Conservation (phyloP, 768 basidiomycete species). For the Trametes cinnabarina region DNA sequence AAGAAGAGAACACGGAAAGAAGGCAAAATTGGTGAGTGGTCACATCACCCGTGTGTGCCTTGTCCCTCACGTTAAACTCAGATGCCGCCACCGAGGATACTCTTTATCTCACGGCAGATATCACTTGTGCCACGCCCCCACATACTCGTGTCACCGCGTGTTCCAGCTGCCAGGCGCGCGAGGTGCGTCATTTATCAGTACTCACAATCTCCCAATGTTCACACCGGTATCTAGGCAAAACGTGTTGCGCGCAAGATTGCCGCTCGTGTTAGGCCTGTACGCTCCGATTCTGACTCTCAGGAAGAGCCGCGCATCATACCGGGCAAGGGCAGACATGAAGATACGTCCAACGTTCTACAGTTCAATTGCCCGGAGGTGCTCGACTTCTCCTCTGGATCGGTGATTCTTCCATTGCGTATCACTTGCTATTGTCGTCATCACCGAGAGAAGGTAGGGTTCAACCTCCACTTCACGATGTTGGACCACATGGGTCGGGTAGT, state of each 20-base stretch:
- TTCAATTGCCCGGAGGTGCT: constrained; percentile 93
- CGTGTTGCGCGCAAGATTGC: constrained; percentile 88
- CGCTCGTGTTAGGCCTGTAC: constrained; percentile 73
- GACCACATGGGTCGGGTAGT: constrained; percentile 78
- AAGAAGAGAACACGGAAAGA: constrained; percentile 84
- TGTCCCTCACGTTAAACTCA: constrained; percentile 28
- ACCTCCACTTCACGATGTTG: constrained; percentile 82
- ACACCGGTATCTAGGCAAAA: constrained; percentile 58
- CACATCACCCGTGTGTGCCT: constrained; percentile 10
- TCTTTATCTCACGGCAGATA: constrained; percentile 66
- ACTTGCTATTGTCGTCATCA: constrained; percentile 99
- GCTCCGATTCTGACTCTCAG: constrained; percentile 69
- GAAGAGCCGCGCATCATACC: constrained; percentile 45
- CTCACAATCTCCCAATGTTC: constrained; percentile 7
- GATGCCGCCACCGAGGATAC: constrained; percentile 69
- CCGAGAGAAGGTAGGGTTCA: constrained; percentile 94
- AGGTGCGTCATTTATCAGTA: constrained; percentile 48
- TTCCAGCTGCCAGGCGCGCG: constrained; percentile 83
- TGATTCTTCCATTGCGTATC: constrained; percentile 88
- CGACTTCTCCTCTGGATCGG: constrained; percentile 85
- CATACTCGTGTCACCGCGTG: constrained; percentile 77
- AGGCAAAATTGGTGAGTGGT: constrained; percentile 66
- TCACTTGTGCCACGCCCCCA: constrained; percentile 81
- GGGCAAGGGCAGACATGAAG: constrained; percentile 53
- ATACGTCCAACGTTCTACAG: constrained; percentile 83